These are phyloP conservation scores for Alternaria sp. DNA, from an alignment of 2,329 filamentous ascomycete species.

Conservation along the genomic window DNA sequence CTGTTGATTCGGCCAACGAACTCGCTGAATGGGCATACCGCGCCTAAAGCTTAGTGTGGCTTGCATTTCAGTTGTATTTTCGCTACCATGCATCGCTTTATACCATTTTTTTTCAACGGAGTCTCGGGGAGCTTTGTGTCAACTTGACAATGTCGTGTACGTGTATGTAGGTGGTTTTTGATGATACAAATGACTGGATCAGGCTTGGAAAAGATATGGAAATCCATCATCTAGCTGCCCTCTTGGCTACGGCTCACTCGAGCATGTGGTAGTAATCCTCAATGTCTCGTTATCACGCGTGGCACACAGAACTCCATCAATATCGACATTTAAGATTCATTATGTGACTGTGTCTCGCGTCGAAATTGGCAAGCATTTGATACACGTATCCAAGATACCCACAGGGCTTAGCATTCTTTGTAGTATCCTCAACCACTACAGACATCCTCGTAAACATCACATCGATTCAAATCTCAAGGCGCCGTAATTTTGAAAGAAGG, in stretches of 20 bases:
- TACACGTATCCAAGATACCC: background rate
- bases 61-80: conserved; percentile 2
- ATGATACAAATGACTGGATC: conserved; percentile 3
- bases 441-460: background rate
- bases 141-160: background rate
- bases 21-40: conserved; percentile 50
- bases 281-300: background rate
- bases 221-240: background rate
- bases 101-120: conserved; percentile 20
- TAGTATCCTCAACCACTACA: background rate
- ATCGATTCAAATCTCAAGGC: background rate
- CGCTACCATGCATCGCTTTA: conserved; percentile 14
- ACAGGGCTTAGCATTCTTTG: background rate
- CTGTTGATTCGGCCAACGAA: conserved; percentile 47
- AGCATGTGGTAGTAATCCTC: background rate
- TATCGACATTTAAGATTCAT: background rate
- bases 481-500: background rate
- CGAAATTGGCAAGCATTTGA: background rate
- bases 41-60: conserved; percentile 25
- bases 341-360: background rate
- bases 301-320: background rate
- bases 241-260: background rate
- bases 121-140: background rate
- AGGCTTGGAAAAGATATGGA: background rate
- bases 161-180: conserved; percentile 7